Conservation (phyloP, 805 yeast species). For the Yarrowia sp. region DNA sequence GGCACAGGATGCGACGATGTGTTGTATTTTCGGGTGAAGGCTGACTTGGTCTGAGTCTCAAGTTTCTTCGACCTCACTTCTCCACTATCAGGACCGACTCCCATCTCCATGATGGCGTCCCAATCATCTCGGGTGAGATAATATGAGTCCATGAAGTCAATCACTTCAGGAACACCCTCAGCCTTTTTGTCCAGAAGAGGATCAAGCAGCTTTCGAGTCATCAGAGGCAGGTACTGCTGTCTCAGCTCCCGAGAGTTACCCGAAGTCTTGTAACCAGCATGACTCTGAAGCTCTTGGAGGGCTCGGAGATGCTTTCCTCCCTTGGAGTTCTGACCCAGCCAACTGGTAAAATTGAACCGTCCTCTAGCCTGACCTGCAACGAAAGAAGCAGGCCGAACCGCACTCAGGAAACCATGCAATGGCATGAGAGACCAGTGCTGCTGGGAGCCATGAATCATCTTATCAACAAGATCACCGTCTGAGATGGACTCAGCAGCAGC, state of each 20-base stretch:
- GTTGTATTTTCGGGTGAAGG: conserved; percentile 85
- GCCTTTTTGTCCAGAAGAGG: conserved; percentile 58
- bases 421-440: conserved; percentile 95
- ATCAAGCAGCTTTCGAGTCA: conserved; percentile 52
- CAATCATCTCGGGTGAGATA: conserved; percentile 87
- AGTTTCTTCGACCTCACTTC: conserved; percentile 56
- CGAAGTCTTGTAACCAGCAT: conserved; percentile 73
- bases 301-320: conserved; percentile 70
- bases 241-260: conserved; percentile 74
- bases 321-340: conserved; percentile 90
- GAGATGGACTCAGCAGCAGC: conserved; percentile 85
- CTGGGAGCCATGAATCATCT: conserved; percentile 79
- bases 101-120: conserved; percentile 81
- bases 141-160: conserved; percentile 77
- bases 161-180: conserved; percentile 63
- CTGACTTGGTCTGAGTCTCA: conserved; percentile 73
- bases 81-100: conserved; percentile 55
- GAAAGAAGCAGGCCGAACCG: conserved; percentile 71
- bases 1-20: conserved; percentile 75
- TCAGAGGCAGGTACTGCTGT: conserved; percentile 65
- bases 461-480: conserved; percentile 76
- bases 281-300: conserved; percentile 84
- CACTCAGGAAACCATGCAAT: conserved; percentile 79
- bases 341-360: conserved; percentile 73
- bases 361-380: conserved; percentile 58